phyloP scores from a whole-genome alignment of 768 basidiomycete species.

The Kwoniella bestiolae region DNA sequence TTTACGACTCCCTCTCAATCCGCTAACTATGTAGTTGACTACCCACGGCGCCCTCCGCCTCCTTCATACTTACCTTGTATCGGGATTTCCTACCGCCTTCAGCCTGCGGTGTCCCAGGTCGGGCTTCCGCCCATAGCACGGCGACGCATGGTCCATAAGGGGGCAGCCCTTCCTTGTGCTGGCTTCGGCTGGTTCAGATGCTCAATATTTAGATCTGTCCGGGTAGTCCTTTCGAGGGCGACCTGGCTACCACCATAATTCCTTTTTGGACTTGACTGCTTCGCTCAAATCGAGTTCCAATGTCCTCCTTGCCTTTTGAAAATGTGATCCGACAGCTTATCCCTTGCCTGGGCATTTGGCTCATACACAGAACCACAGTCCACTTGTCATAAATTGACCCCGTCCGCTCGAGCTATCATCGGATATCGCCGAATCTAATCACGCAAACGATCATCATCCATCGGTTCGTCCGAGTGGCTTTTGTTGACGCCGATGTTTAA shows the following conservation, averaged over 20 bases:
- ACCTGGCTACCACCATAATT: conserved; percentile 41
- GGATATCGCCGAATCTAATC: background rate
- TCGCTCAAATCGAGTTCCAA: background rate
- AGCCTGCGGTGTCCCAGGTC: conserved; percentile 40
- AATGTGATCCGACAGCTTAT: too few species aligned
- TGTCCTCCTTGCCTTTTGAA: too few species aligned
- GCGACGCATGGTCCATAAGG: conserved; percentile 54
- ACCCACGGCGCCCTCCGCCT: too few species aligned
- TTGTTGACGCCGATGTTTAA: too few species aligned
- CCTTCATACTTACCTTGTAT: conserved; percentile 52
- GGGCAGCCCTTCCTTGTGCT: conserved; percentile 50
- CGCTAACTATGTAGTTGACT: background rate
- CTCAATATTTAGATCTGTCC: conserved; percentile 52
- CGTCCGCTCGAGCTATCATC: background rate
- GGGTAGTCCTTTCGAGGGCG: conserved; percentile 53
- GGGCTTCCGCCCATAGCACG: conserved; percentile 53
- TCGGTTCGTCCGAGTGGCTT: background rate
- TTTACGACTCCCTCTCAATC: background rate
- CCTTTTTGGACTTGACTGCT: background rate
- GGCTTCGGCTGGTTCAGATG: conserved; percentile 53
- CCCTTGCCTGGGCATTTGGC: too few species aligned
- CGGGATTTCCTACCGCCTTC: conserved; percentile 38
- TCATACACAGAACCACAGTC: too few species aligned
- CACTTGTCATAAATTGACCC: too few species aligned
- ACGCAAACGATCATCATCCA: background rate